Base-by-base conservation (phyloP, 2,329 filamentous ascomycete genomes). In the Alternaria panax region DNA sequence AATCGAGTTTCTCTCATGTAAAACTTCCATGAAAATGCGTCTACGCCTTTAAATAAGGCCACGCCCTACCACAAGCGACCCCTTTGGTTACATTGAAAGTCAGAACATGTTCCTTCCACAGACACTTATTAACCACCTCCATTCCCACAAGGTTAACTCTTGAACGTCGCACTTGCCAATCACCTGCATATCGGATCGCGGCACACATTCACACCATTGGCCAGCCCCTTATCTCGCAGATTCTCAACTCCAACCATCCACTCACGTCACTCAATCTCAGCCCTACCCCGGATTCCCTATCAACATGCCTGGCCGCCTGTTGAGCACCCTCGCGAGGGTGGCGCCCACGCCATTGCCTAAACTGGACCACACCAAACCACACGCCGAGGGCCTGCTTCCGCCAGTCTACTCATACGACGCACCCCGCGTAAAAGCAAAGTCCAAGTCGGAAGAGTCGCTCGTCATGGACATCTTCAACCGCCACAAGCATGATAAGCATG, bases 401-500 rank as follows among this genome's bases (percentile, higher is more conserved):
- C 75, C 75, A 28, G 66, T 71, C 55, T 77, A 78, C 60, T 77
- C 72, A 1, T 68, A 75, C 66, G 66, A 76, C 48, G 69, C 74
- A 20, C 75, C 74, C 20, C 47, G 53, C 4, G 57, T 69, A 47
- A 71, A 71, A 59, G 62, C 64, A 52, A 68, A 69, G 53, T 58
- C 64, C 54, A 71, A 63, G 50, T 76, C 74, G 4, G 72, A 75
- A 40, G 74, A 75, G 55, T 77, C 74, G 4, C 68, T 75, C 48
- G 69, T 75, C 67, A 78, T 79, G 76, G 77, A 78, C 47, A 72
- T 74, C 24, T 73, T 79, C 66, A 78, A 76, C 64, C 77, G 77
- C 67, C 75, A 78, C 70, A 62, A 64, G 53, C 67, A 70, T 34
- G 68, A 71, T 57, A 68, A 65, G 64, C 65, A 67, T 38, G 66